Percentiles rank a stretch among this genome's conserved stretches.
These are phyloP conservation scores for Aspergillus phoenicis DNA, from an alignment of 2,329 filamentous ascomycete species.

Conservation along the genomic window DNA sequence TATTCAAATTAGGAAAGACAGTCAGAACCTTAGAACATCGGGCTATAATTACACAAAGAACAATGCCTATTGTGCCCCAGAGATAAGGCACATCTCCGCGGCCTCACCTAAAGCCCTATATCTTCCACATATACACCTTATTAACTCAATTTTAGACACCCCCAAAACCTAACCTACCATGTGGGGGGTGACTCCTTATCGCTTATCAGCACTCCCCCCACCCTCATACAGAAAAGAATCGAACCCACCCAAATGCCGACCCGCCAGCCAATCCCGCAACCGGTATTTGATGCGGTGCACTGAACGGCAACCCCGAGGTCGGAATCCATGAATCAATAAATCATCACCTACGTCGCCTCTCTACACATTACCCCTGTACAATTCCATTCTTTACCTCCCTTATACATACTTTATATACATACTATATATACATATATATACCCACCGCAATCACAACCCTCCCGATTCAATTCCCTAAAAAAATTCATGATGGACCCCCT, in stretches of 20 bases:
- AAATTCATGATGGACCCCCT: conserved; percentile 34
- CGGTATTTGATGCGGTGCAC: background rate
- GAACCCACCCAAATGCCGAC: background rate
- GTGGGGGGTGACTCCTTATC: background rate
- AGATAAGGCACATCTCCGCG: background rate
- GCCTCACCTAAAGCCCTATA: background rate
- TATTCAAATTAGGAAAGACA: too few relatives aligned
- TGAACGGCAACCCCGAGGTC: background rate
- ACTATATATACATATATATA: background rate
- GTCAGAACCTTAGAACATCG: too few relatives aligned
- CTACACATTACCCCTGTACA: too few relatives aligned
- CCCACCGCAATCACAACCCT: background rate
- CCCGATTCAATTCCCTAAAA: background rate
- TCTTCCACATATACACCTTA: too few relatives aligned
- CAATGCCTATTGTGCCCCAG: too few relatives aligned
- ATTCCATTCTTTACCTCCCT: background rate
- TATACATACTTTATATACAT: background rate
- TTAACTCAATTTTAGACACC: background rate
- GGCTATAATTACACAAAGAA: too few relatives aligned
- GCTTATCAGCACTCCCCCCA: background rate
- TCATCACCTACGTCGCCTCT: background rate
- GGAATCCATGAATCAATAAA: too few relatives aligned
- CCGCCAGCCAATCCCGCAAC: background rate
- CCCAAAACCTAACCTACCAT: background rate
- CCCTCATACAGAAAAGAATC: too few relatives aligned